Evolutionary conservation across 768 basidiomycete species (phyloP).

Genomic region (Trametes elegans): DNA sequence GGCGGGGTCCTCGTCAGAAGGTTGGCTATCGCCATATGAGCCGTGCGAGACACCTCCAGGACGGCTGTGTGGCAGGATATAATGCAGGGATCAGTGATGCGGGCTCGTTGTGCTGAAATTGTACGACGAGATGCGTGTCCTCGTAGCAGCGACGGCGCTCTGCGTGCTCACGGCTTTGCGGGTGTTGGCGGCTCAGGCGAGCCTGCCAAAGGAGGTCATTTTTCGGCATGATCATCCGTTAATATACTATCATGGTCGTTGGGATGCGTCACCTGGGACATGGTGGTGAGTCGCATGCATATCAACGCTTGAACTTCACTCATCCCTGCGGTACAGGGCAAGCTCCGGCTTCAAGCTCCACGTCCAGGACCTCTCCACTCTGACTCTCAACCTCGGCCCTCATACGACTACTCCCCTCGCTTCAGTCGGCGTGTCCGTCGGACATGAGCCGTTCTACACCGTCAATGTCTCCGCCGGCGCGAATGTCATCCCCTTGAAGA

Average conservation of each 20-base stretch:
- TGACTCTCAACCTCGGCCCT: conserved; percentile 46
- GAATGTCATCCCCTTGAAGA: conserved; percentile 41
- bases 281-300: conserved; percentile 46
- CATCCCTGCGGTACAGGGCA: conserved; percentile 36
- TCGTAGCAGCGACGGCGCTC: neutral
- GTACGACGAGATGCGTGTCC: neutral
- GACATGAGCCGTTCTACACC: conserved; percentile 45
- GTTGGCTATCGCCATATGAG: neutral
- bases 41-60: no score
- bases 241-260: conserved; percentile 50
- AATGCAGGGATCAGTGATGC: no score
- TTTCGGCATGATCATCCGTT: conserved; percentile 39
- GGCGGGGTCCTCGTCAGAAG: conserved; percentile 1
- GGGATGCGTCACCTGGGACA: conserved; percentile 51
- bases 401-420: conserved; percentile 48
- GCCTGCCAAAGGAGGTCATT: conserved; percentile 3
- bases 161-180: neutral
- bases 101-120: no score
- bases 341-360: conserved; percentile 54
- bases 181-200: no score
- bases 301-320: neutral
- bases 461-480: conserved; percentile 47
- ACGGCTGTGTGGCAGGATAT: no score
- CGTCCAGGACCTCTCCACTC: conserved; percentile 39
- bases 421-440: conserved; percentile 47